These are phyloP conservation scores for Aspergillus pseudoglaucus DNA, from an alignment of 2,329 filamentous ascomycete species.

Conservation along the genomic window DNA sequence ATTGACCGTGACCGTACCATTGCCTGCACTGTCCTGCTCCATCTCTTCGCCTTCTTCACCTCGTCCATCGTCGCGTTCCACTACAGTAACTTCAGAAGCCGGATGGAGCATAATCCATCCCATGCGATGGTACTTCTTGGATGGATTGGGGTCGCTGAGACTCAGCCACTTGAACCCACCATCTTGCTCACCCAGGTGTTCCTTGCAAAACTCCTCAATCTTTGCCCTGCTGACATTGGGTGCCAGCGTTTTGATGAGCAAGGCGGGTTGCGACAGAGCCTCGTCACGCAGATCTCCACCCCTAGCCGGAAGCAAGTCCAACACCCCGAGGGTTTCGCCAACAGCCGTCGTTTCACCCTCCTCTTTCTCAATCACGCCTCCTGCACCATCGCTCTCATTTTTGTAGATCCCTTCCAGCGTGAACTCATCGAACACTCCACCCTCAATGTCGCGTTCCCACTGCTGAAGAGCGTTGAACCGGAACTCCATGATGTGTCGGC, in stretches of 20 bases:
- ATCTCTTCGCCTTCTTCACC: slow-evolving; percentile 59
- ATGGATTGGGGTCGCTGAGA: slow-evolving; percentile 90
- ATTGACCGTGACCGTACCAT: slow-evolving; percentile 26
- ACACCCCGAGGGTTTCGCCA: slow-evolving; percentile 86
- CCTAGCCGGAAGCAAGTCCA: slow-evolving; percentile 76
- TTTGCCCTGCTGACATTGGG: slow-evolving; percentile 92
- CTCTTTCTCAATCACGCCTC: slow-evolving; percentile 84
- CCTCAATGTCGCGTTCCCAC: slow-evolving; percentile 82
- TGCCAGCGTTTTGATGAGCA: slow-evolving; percentile 96
- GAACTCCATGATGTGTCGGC: slow-evolving; percentile 69
- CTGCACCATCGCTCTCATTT: slow-evolving; percentile 79
- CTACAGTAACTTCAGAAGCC: slow-evolving; percentile 58
- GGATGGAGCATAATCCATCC: slow-evolving; percentile 97
- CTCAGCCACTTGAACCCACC: slow-evolving; percentile 95
- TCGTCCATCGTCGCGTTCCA: slow-evolving; percentile 67
- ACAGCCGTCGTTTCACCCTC: slow-evolving; percentile 88
- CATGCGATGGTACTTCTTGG: slow-evolving; percentile 94
- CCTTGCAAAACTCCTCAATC: slow-evolving; percentile 88
- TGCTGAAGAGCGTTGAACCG: slow-evolving; percentile 72
- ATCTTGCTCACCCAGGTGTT: slow-evolving; percentile 83
- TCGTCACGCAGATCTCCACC: slow-evolving; percentile 87
- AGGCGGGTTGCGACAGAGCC: slow-evolving; percentile 76
- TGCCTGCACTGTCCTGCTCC: slow-evolving; percentile 25
- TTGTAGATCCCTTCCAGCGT: slow-evolving; percentile 91
- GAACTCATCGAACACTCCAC: slow-evolving; percentile 86